Evolutionary conservation across 2,329 filamentous ascomycete species (phyloP), one percentile per base, ranked within the genome.

Genomic region (Pezicula radicicola): DNA sequence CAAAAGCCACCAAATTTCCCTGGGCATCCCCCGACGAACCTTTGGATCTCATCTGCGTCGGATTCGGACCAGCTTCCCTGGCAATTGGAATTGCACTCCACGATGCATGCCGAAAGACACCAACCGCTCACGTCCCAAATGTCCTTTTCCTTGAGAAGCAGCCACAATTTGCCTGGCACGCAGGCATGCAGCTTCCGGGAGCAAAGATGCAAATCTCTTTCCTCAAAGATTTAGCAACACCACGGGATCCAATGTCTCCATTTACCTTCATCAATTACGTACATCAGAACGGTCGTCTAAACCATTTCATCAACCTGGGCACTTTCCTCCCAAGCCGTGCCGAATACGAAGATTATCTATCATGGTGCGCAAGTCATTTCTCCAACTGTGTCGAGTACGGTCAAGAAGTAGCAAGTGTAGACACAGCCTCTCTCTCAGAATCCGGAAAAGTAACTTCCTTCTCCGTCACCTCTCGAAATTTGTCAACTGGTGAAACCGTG

Each of bases 131-230:
- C 6, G 65, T 67, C 52, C 88, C 90, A 49, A 90, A 88, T 66
- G 84, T 96, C 5, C 80, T 88, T 45, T 96, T 96, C 70, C 72
- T 97, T 25, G 92, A 97, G 75, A 87, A 88, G 69, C 92, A 97
- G 70, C 65, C 75, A 37, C 74, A 77, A 36, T 97, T 96, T 66
- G 83, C 87, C 51, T 97, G 92, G 92, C 92, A 97, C 70, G 85
- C 90, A 1, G 92, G 92, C 54, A 97, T 97, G 92, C 82, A 96
- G 51, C 80, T 97, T 3, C 89, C 91, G 0, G 91, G 91, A 3
- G 89, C 91, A 51, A 92, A 88, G 73, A 97, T 96, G 92, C 92
- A 97, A 67, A 96, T 97, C 61, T 93, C 89, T 16, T 97, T 96
- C 75, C 81, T 97, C 75, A 97, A 97, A 74, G 92, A 97, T 66